phyloP scores from a whole-genome alignment of 768 basidiomycete genomes.

The Cystofilobasidium ferigula region DNA sequence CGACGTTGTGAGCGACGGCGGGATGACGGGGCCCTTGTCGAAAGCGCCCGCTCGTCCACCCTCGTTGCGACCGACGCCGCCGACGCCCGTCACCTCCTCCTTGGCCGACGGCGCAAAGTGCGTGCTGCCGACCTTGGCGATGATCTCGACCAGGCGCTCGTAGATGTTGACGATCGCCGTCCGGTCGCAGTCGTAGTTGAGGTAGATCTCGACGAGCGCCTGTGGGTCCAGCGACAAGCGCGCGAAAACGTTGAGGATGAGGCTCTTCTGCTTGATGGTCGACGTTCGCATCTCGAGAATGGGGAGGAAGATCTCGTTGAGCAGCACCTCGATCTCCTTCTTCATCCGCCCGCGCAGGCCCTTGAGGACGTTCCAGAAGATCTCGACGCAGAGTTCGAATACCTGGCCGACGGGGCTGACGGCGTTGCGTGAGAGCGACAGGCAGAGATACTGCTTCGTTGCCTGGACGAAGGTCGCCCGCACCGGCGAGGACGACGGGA shows the following conservation, averaged over 20 bases:
- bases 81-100: constrained; percentile 3
- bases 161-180: constrained; percentile 93
- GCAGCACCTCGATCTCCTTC: constrained; percentile 99
- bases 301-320: constrained; percentile 97
- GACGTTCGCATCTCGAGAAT: constrained; percentile 97
- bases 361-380: constrained; percentile 91
- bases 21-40: constrained; percentile 40
- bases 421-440: constrained; percentile 85
- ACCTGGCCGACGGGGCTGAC: constrained; percentile 91
- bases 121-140: constrained; percentile 75
- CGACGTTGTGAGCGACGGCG: constrained; percentile 57
- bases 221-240: constrained; percentile 91
- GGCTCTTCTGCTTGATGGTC: constrained; percentile 85
- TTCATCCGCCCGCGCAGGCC: constrained; percentile 93
- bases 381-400: constrained; percentile 95
- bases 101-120: constrained; percentile 37
- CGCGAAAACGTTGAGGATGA: constrained; percentile 72
- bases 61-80: constrained; percentile 25
- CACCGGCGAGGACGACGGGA: constrained; percentile 77
- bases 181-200: constrained; percentile 97
- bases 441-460: constrained; percentile 87
- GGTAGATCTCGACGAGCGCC: constrained; percentile 91
- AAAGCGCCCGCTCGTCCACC: constrained; percentile 6
- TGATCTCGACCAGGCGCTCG: constrained; percentile 92
- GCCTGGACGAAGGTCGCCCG: constrained; percentile 90